Base-by-base conservation (phyloP, 1,139 yeast genomes). In the Candida glucosophila region DNA sequence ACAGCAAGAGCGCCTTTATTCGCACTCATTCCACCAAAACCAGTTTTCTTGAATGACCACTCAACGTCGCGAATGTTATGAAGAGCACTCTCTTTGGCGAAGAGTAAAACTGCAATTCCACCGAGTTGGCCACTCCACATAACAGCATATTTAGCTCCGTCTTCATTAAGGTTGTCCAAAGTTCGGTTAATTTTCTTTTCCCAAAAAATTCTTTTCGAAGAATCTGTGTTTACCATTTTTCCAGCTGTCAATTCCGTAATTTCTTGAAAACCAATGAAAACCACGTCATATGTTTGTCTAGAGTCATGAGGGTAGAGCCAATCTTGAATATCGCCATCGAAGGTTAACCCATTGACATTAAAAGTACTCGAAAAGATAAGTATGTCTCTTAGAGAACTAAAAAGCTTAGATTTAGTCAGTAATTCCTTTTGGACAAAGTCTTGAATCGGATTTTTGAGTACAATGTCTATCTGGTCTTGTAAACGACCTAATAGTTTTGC, bases 1-100 rank as follows among this genome's bases (percentile, higher is more conserved):
- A 86, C 80, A 0, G 94, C 88, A 27, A 85, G 78, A 2, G 90
- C 95, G 17, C 99, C 99, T 51, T 90, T 90, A 46, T 90, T 90
- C 11, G 97, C 97, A 21, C 95, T 80, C 45, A 85, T 73, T 10
- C 97, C 97, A 12, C 95, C 95, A 27, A 90, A 60, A 0, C 99
- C 99, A 0, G 98, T 92, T 43, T 90, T 90, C 41, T 86, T 90
- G 17, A 75, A 69, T 12, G 82, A 66, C 19, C 94, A 85, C 47
- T 77, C 83, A 5, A 83, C 77, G 36, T 73, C 67, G 15, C 78
- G 66, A 10, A 83, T 64, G 31, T 68, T 55, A 4, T 66, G 49
- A 12, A 76, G 37, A 39, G 48, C 63, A 24, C 34, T 33, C 31
- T 73, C 73, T 36, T 73, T 75, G 7, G 77, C 77, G 48, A 77